Evolutionary conservation across 306 rosid species (phyloP).

Genomic region (Mimosa bimucronata): DNA sequence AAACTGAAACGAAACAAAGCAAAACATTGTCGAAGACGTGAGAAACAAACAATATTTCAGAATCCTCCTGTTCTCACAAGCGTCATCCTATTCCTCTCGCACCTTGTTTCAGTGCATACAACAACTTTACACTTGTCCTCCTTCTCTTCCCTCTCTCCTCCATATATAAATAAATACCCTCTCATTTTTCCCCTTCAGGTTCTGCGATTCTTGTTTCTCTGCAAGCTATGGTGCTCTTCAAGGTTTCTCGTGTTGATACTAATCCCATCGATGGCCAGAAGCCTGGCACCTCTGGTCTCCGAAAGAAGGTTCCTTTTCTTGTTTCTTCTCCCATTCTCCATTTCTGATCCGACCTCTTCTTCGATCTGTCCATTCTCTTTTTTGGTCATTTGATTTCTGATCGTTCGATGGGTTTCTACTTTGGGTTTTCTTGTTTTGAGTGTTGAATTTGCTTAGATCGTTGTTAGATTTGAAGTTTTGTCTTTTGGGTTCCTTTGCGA

Average conservation of each 20-base stretch:
- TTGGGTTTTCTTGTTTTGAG: not conserved
- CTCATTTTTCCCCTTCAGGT: slow-evolving; percentile 17
- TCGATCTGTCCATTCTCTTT: not conserved
- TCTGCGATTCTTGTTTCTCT: slow-evolving; percentile 19
- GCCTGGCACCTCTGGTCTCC: slow-evolving; percentile 99
- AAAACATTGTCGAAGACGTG: not conserved
- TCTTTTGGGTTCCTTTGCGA: slow-evolving; percentile 40
- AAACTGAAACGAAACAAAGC: not conserved
- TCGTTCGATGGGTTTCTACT: slow-evolving; percentile 1
- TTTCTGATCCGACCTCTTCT: slow-evolving; percentile 5
- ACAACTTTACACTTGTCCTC: slow-evolving; percentile 20
- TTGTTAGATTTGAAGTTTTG: slow-evolving; percentile 17
- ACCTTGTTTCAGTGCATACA: not conserved
- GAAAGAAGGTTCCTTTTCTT: slow-evolving; percentile 79
- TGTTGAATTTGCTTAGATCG: slow-evolving; percentile 29
- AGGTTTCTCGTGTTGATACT: slow-evolving; percentile 57
- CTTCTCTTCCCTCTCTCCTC: not conserved
- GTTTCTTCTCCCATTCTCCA: no score
- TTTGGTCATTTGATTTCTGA: not conserved
- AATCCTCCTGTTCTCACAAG: slow-evolving; percentile 34
- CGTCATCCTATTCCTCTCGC: slow-evolving; percentile 31
- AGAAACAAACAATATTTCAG: not conserved
- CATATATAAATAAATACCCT: not conserved
- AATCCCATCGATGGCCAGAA: slow-evolving; percentile 94
- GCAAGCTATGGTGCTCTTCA: slow-evolving; percentile 67